Evolutionary conservation across 352 stramenopile genomes (phyloP).

Genomic region (Pelagophyceae sp.): DNA sequence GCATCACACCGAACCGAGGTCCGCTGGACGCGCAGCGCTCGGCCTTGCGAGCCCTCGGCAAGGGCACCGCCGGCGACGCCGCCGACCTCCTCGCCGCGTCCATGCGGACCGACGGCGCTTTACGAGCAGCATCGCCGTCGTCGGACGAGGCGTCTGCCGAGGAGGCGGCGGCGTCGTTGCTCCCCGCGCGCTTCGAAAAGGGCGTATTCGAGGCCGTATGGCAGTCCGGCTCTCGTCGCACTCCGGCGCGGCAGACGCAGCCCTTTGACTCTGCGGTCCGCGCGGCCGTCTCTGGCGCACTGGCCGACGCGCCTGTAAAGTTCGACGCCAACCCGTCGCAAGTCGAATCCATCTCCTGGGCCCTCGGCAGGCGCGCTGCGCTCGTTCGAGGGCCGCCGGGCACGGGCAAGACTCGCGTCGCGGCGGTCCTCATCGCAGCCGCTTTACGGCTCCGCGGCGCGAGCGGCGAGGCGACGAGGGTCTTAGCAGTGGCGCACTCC

Average conservation of each 20-base stretch:
- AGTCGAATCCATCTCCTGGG: constrained; percentile 33
- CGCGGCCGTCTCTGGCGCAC: background rate
- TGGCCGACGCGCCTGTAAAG: constrained; percentile 22
- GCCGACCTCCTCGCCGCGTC: constrained; percentile 30
- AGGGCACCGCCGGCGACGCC: constrained; percentile 28
- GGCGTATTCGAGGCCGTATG: constrained; percentile 31
- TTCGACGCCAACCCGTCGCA: constrained; percentile 27
- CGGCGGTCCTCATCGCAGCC: constrained; percentile 40
- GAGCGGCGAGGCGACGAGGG: constrained; percentile 19
- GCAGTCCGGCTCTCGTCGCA: background rate
- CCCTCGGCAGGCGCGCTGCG: constrained; percentile 32
- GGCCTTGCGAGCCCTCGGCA: constrained; percentile 35
- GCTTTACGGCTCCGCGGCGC: constrained; percentile 30
- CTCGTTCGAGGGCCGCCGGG: constrained; percentile 42
- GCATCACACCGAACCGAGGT: constrained; percentile 24
- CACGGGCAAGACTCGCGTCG: constrained; percentile 41
- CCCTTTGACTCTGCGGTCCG: background rate
- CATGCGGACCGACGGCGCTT: constrained; percentile 18
- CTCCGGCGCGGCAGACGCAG: constrained; percentile 16
- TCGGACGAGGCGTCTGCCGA: constrained; percentile 9
- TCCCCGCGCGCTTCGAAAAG: too few species aligned
- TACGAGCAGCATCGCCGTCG: background rate
- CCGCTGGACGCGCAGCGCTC: constrained; percentile 38
- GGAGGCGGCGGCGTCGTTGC: too few species aligned
- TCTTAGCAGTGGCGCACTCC: constrained; percentile 46